phyloP scores from a whole-genome alignment of 805 yeast genomes.

The Candida ascalaphidarum region DNA sequence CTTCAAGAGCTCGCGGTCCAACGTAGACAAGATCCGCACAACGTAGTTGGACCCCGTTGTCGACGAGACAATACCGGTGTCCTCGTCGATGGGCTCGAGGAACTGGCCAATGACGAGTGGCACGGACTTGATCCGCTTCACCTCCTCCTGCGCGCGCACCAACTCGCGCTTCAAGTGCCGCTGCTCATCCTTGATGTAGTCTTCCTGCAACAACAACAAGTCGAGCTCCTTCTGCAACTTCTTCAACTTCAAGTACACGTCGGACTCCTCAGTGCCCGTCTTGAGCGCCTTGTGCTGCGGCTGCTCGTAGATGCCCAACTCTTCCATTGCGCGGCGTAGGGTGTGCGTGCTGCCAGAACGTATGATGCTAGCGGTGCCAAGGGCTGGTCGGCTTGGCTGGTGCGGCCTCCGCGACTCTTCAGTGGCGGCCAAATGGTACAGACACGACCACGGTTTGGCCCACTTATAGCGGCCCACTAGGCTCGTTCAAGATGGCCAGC shows the following conservation, averaged over 20 bases:
- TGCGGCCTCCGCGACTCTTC: too few species aligned
- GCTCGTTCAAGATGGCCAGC: too few species aligned
- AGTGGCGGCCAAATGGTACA: too few species aligned
- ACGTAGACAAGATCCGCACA: constrained; percentile 87
- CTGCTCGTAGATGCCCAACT: constrained; percentile 21
- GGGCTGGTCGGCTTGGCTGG: too few species aligned
- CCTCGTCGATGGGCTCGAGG: constrained; percentile 93
- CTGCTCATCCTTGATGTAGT: constrained; percentile 95
- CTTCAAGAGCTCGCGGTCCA: constrained; percentile 89
- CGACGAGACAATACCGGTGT: constrained; percentile 92
- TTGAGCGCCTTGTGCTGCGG: constrained; percentile 1
- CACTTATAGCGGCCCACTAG: too few species aligned
- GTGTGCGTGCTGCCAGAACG: too few species aligned
- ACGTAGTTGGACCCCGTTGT: constrained; percentile 98
- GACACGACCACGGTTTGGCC: too few species aligned
- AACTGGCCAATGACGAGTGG: constrained; percentile 98
- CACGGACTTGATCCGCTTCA: constrained; percentile 92
- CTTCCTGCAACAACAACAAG: constrained; percentile 80
- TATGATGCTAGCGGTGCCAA: too few species aligned
- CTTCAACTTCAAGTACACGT: constrained; percentile 78
- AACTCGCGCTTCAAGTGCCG: constrained; percentile 92
- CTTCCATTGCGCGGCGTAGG: too few species aligned
- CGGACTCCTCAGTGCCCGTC: constrained; percentile 33
- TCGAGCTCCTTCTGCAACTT: constrained; percentile 87
- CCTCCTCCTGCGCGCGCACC: constrained; percentile 96